These are phyloP conservation scores for Limtongia smithiae DNA, from an alignment of 805 yeast species.

Conservation along the genomic window DNA sequence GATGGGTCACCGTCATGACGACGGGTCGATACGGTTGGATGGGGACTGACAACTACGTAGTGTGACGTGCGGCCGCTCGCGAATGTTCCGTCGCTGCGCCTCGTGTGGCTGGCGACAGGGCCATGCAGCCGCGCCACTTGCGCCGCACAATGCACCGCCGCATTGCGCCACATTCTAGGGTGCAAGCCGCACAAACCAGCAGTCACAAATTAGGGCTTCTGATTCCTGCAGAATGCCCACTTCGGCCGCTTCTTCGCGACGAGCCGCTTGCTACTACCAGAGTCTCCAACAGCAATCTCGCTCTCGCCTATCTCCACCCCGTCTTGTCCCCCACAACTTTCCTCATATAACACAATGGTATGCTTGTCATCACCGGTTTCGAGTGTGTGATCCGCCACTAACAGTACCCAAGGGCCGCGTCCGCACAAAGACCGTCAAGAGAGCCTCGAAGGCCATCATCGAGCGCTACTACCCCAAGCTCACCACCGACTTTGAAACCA, in stretches of 20 bases:
- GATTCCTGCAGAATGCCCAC: too few relatives aligned
- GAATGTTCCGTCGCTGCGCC: background rate
- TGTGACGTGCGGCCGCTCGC: background rate
- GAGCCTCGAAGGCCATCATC: conserved; percentile 99
- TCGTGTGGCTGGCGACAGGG: background rate
- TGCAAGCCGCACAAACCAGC: too few relatives aligned
- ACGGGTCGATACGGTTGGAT: background rate
- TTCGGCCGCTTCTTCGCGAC: too few relatives aligned
- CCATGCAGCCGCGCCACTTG: background rate
- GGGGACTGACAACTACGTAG: background rate
- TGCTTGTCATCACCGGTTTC: background rate
- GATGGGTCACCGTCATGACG: conserved; percentile 40
- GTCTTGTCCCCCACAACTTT: too few relatives aligned
- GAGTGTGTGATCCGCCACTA: background rate
- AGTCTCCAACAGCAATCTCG: too few relatives aligned
- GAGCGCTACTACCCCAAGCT: conserved; percentile 99
- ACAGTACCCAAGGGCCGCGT: conserved; percentile 81
- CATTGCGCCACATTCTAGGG: too few relatives aligned
- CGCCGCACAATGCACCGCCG: background rate
- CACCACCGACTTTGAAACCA: conserved; percentile 98
- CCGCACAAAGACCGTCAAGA: conserved; percentile 99
- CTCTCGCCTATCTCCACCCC: too few relatives aligned
- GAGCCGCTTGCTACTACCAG: too few relatives aligned
- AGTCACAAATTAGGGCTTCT: too few relatives aligned
- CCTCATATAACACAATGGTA: conserved; percentile 13